Percentiles rank a stretch among this genome's conserved stretches.
These are phyloP conservation scores for Hemileia vastatrix DNA, from an alignment of 1,284 basidiomycete species.

Conservation along the genomic window DNA sequence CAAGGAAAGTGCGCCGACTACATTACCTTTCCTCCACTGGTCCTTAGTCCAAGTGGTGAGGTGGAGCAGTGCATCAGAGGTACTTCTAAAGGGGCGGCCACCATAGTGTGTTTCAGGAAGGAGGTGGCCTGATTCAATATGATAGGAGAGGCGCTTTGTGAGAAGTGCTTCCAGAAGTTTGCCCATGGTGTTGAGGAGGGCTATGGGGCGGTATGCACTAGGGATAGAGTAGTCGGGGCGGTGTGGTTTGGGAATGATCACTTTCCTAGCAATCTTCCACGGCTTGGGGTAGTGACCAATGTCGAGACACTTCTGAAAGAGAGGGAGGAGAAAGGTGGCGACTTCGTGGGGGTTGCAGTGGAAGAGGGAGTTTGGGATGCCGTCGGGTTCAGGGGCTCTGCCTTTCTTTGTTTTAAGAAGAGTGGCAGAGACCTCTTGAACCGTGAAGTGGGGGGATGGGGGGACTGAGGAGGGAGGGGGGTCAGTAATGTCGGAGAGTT, in stretches of 20 bases:
- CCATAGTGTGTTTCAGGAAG: constrained; percentile 2
- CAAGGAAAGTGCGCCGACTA: constrained; percentile 2
- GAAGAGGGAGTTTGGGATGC: too few relatives aligned
- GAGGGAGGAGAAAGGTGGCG: too few relatives aligned
- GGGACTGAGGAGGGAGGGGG: too few relatives aligned
- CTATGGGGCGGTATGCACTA: constrained; percentile 5
- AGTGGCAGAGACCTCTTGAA: too few relatives aligned
- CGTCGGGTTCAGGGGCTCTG: too few relatives aligned
- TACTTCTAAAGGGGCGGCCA: not conserved
- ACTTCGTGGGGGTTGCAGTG: too few relatives aligned
- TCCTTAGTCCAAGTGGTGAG: constrained; percentile 1
- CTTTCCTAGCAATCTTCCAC: constrained; percentile 1
- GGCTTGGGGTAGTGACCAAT: constrained; percentile 1
- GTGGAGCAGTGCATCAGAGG: not conserved
- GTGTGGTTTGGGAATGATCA: not conserved
- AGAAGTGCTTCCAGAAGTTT: constrained; percentile 7
- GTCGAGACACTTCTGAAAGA: too few relatives aligned
- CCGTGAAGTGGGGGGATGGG: too few relatives aligned
- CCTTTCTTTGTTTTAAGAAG: too few relatives aligned
- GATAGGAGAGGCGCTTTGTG: constrained; percentile 1
- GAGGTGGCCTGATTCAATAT: not conserved
- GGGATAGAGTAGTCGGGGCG: constrained; percentile 1
- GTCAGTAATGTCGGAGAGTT: too few relatives aligned
- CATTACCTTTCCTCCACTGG: constrained; percentile 10
- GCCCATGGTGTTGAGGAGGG: constrained; percentile 3